These are phyloP conservation scores for Colletotrichum horii DNA, from an alignment of 2,329 filamentous ascomycete species.

Conservation along the genomic window DNA sequence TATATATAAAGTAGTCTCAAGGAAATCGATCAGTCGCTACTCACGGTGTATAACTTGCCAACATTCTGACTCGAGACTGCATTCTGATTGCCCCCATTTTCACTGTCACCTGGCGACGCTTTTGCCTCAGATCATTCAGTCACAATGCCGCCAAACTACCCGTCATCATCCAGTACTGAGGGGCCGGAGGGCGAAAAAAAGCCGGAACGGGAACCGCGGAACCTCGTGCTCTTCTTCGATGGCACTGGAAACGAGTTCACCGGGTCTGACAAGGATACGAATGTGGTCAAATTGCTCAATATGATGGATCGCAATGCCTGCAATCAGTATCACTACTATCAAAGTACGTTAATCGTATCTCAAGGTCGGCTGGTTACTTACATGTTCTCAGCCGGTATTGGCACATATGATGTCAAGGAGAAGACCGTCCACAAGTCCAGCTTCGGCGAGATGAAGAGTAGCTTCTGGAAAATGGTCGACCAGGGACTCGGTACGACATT, in stretches of 20 bases:
- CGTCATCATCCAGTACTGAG: neutral
- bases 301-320: constrained; percentile 49
- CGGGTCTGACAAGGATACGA: constrained; percentile 54
- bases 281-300: constrained; percentile 55
- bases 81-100: neutral
- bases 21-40: neutral
- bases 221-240: constrained; percentile 53
- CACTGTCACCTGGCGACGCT: neutral
- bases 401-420: constrained; percentile 51
- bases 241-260: constrained; percentile 52
- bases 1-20: neutral
- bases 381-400: constrained; percentile 44
- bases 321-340: constrained; percentile 54
- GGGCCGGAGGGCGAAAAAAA: neutral
- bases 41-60: neutral
- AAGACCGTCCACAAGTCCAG: constrained; percentile 42
- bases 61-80: neutral
- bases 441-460: constrained; percentile 35
- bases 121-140: neutral
- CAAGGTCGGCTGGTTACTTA: neutral
- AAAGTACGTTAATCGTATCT: constrained; percentile 36
- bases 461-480: constrained; percentile 40
- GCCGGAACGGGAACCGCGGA: constrained; percentile 27
- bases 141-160: neutral
- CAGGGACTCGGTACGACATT: constrained; percentile 51